A percentile compares a stretch with the other conserved stretches of the same genome.
Conservation (phyloP, 495 filamentous ascomycete genomes). For the Antarctomyces pellizariae region DNA sequence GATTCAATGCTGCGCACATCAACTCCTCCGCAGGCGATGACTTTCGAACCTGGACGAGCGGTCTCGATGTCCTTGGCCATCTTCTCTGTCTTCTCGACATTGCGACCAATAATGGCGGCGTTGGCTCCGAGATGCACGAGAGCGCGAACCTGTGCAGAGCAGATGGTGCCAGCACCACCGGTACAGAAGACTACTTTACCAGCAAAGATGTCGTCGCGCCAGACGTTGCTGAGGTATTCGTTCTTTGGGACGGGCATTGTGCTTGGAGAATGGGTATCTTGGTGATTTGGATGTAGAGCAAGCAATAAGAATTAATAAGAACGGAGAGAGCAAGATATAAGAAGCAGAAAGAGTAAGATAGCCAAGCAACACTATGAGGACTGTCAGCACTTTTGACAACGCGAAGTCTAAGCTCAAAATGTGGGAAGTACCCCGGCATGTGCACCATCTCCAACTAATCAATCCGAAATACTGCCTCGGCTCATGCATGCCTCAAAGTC, state of each 20-base stretch:
- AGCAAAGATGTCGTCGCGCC: conserved; percentile 70
- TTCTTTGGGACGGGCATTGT: conserved; percentile 42
- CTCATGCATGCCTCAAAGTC: no score
- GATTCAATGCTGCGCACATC: conserved; percentile 39
- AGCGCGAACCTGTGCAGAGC: conserved; percentile 77
- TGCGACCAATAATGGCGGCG: conserved; percentile 82
- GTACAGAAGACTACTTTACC: conserved; percentile 91
- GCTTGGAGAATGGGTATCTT: no score
- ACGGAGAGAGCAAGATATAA: no score
- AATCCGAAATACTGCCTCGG: no score
- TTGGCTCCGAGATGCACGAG: conserved; percentile 79
- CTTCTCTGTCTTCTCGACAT: conserved; percentile 64
- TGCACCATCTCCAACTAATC: no score
- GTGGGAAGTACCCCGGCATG: no score
- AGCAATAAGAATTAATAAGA: no score
- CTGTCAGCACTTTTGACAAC: no score
- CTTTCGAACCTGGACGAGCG: conserved; percentile 50
- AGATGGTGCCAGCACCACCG: conserved; percentile 82
- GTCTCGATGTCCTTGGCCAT: conserved; percentile 63
- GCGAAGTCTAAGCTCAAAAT: no score
- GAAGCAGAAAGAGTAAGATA: no score
- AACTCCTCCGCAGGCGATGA: conserved; percentile 61
- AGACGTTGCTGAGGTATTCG: conserved; percentile 56
- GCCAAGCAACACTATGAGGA: no score
- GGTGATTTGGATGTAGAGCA: no score